Evolutionary conservation across 441 rosid species (phyloP).

Genomic region (Brassica hybrid): DNA sequence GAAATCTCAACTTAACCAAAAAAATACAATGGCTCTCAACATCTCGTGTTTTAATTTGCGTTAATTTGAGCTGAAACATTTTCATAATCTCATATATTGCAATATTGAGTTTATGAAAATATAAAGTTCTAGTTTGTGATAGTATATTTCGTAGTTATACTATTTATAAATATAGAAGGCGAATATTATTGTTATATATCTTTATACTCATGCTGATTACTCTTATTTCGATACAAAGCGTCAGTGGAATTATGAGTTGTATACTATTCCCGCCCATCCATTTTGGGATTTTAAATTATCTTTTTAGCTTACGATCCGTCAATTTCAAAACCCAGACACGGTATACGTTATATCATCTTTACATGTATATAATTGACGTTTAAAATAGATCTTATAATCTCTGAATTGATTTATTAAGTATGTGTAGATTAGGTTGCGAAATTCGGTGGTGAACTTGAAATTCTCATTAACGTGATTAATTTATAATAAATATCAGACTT

Average conservation of each 20-base stretch:
- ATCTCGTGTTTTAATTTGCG: too few relatives aligned
- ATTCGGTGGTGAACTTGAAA: slow-evolving; percentile 26
- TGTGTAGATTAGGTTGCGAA: slow-evolving; percentile 33
- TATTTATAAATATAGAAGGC: background rate
- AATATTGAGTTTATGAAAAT: background rate
- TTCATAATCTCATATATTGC: too few relatives aligned
- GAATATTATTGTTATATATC: background rate
- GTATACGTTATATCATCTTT: too few relatives aligned
- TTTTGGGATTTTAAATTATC: slow-evolving; percentile 51
- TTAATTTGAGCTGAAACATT: too few relatives aligned
- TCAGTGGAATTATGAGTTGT: slow-evolving; percentile 73
- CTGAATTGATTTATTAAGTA: background rate
- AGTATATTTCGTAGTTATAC: background rate
- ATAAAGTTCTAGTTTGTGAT: background rate
- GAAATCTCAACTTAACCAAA: background rate
- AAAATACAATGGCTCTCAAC: background rate
- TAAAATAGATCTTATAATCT: background rate
- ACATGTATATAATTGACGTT: slow-evolving; percentile 11
- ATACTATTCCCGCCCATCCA: slow-evolving; percentile 51
- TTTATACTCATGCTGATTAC: slow-evolving; percentile 23
- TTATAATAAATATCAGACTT: slow-evolving; percentile 14
- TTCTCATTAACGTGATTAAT: slow-evolving; percentile 9
- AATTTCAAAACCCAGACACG: background rate
- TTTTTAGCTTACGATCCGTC: slow-evolving; percentile 29
- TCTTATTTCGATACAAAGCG: slow-evolving; percentile 37